Evolutionary conservation across 2,329 filamentous ascomycete genomes (phyloP).

Genomic region (Trichophyton mentagrophytes): DNA sequence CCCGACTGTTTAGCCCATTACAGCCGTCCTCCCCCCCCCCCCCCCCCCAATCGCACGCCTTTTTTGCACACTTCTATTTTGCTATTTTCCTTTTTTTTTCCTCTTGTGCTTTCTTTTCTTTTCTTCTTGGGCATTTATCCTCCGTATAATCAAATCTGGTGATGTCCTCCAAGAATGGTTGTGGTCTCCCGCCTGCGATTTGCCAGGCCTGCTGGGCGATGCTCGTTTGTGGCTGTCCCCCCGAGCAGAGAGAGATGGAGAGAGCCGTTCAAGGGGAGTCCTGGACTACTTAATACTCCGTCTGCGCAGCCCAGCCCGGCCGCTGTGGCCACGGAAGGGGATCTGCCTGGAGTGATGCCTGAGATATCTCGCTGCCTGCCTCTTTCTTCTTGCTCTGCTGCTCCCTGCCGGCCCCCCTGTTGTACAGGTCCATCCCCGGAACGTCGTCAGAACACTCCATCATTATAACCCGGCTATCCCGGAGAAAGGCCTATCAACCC

Average conservation of each 20-base stretch:
- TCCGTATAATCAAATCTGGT: not conserved
- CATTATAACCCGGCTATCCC: not conserved
- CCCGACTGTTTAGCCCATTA: constrained; percentile 3
- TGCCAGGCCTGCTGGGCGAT: not conserved
- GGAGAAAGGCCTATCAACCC: not conserved
- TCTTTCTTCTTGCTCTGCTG: not conserved
- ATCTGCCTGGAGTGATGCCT: not conserved
- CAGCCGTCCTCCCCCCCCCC: not conserved
- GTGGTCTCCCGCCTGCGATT: not conserved
- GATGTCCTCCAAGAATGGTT: not conserved
- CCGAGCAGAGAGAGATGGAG: not conserved
- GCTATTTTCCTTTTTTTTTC: no score
- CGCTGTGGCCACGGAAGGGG: not conserved
- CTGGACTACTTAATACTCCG: not conserved
- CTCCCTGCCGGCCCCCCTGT: not conserved
- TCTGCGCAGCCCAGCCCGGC: not conserved
- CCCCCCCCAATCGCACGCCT: not conserved
- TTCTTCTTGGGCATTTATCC: not conserved
- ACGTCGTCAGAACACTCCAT: not conserved
- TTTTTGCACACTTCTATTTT: no score
- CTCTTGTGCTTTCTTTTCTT: not conserved
- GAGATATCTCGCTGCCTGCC: not conserved
- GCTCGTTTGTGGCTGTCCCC: constrained; percentile 1
- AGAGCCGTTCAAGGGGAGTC: not conserved
- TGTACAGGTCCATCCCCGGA: constrained; percentile 2